Base-by-base conservation (phyloP, 768 basidiomycete genomes). In the Termitomyces heimii region DNA sequence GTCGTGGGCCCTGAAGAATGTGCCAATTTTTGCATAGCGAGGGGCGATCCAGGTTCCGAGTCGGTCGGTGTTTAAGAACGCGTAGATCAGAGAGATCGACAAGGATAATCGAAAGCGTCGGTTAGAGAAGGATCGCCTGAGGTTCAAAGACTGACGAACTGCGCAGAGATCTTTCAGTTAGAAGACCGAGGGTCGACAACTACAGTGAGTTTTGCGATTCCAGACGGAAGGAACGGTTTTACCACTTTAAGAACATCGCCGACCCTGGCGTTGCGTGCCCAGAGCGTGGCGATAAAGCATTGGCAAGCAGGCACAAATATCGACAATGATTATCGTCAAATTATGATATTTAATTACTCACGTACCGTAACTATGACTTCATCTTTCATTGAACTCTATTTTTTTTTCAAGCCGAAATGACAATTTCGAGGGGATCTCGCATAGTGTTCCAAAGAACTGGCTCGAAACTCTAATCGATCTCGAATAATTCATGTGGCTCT, bases 191-290 rank as follows among this genome's bases (percentile, higher is more conserved):
- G 45, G 39, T 44, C 34, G 51, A n/a, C 39, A 35, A 32, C 22
- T 32, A 22, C 20, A 37, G 18, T 22, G 50, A 58, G 29, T 57
- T 59, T 28, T 55, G 16, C 40, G 28, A 60, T 53, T 56, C 63
- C 63, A 57, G 37, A 50, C 45, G 56, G 31, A 55, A 60, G 63
- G 59, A 62, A 55, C 63, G 40, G 35, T 52, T 47, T 60, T 64
- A 54, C 63, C 59, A 57, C 59, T 62, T 64, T 35, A 49, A 59
- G 62, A 53, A 59, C 37, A 35, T 20, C 40, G 40, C 55, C 52
- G 63, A 64, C 62, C 60, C 32, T 22, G 35, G 32, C 18, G 29
- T 4, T 44, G 31, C 35, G 7, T 37, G 57, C 5, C 16, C 10
- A 12, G 9, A 18, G 9, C 35, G 5, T 58, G 26, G 42, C 28